phyloP scores from a whole-genome alignment of 805 yeast genomes.

The Lipomyces yamanashiensis region DNA sequence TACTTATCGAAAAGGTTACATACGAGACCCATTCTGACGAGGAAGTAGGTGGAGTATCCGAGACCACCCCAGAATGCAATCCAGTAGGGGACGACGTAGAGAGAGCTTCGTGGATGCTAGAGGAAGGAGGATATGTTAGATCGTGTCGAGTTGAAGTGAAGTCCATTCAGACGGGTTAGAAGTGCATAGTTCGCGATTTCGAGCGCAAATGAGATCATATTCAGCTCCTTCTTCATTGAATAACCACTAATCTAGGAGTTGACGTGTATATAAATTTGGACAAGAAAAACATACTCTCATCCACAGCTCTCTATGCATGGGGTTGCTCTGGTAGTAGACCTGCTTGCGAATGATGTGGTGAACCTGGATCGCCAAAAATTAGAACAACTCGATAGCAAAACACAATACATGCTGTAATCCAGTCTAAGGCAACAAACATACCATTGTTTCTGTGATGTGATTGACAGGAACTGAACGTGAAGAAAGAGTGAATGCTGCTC shows the following conservation, averaged over 20 bases:
- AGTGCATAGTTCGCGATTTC: neutral
- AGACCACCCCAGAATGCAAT: slow-evolving; percentile 35
- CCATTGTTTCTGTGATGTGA: slow-evolving; percentile 3
- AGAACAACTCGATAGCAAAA: neutral
- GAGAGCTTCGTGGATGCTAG: slow-evolving; percentile 37
- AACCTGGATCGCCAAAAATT: slow-evolving; percentile 5
- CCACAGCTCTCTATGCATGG: slow-evolving; percentile 30
- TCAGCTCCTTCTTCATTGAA: neutral
- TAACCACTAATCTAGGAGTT: too few relatives aligned
- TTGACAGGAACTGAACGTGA: neutral
- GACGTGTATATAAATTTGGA: neutral
- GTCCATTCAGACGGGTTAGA: too few relatives aligned
- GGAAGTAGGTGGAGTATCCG: slow-evolving; percentile 28
- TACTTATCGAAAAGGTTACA: neutral
- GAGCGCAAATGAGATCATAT: neutral
- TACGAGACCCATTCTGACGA: slow-evolving; percentile 32
- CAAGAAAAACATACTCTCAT: slow-evolving; percentile 26
- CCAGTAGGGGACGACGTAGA: slow-evolving; percentile 39
- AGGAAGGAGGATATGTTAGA: neutral
- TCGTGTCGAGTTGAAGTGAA: neutral
- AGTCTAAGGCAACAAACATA: neutral
- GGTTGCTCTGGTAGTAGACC: slow-evolving; percentile 31
- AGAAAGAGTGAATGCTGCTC: neutral
- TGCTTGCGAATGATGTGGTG: slow-evolving; percentile 31
- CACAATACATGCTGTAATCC: neutral